Conservation (phyloP, 2,329 filamentous ascomycete species). For the Trichoderma arundinaceum region DNA sequence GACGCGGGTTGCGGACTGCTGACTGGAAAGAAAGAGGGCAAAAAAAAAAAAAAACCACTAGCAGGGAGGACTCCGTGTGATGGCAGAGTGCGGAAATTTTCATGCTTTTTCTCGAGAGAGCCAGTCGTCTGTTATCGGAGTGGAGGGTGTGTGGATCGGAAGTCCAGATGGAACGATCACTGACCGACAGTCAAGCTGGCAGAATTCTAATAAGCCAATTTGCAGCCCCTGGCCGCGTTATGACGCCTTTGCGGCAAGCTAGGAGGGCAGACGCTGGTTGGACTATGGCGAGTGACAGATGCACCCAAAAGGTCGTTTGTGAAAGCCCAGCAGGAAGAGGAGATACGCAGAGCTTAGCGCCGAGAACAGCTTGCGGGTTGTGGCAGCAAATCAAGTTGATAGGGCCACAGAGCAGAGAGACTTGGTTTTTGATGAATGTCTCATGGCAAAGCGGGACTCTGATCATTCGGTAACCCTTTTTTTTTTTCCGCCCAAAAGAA, state of each 20-base stretch:
- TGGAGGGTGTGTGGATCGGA: conserved; percentile 24
- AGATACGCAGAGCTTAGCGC: conserved; percentile 7
- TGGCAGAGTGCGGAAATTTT: neutral
- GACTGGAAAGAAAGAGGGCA: neutral
- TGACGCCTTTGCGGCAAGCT: conserved; percentile 25
- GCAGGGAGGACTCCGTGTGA: conserved; percentile 1
- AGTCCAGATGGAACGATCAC: conserved; percentile 22
- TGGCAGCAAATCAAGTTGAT: conserved; percentile 21
- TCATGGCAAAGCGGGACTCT: conserved; percentile 31
- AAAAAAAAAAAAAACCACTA: neutral
- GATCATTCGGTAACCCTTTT: conserved; percentile 31
- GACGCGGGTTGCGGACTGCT: neutral
- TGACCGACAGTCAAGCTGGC: conserved; percentile 28
- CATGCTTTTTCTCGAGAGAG: neutral
- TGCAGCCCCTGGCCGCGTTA: conserved; percentile 27
- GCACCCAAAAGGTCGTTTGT: neutral
- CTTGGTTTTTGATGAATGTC: conserved; percentile 26
- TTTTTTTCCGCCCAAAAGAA: conserved; percentile 5
- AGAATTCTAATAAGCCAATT: conserved; percentile 26
- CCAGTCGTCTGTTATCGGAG: conserved; percentile 17
- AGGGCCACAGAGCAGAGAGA: conserved; percentile 12
- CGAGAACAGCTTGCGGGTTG: neutral
- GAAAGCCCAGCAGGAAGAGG: neutral
- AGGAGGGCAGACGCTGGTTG: conserved; percentile 10
- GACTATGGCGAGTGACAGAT: conserved; percentile 6